Evolutionary conservation across 106 monocot genomes (phyloP), one percentile per base, ranked within the genome.

Genomic region (Apostasia ramifera): DNA sequence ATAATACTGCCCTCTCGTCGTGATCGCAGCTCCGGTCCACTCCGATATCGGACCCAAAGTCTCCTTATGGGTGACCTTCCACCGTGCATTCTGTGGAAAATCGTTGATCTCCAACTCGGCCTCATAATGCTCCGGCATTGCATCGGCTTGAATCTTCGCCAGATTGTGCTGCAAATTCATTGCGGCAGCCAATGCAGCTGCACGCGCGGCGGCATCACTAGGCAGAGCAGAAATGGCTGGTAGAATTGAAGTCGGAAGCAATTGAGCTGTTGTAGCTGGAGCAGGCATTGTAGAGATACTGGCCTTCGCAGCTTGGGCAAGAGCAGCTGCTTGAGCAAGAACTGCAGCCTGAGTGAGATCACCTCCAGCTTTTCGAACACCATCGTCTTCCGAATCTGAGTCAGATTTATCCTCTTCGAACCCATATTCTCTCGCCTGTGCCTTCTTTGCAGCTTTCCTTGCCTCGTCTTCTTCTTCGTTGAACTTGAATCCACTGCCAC

Each of bases 381-480:
- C 92, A 0, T 97, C 95, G 49, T 92, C 88, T 4, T 95, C 95
- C 46, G 84, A 86, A 4, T 97, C 92, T 15, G 95, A 97, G 72
- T 97, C 95, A 42, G 95, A 97, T 71, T 92, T 92, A 71, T 97
- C 91, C 63, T 92, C 92, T 77, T 97, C 95, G 71, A 86, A 97
- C 38, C 92, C 95, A 77, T 89, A 97, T 77, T 97, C 95, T 61
- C 89, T 89, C 66, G 92, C 88, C 69, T 97, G 95, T 43, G 92
- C 95, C 66, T 97, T 97, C 82, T 97, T 97, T 8, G 70, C 92
- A 67, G 92, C 84, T 69, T 81, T 89, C 61, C 95, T 85, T 47
- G 95, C 92, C 67, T 97, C 95, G 65, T 97, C 95, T 71, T 97
- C 95, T 67, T 89, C 95, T 77, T 97, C 92, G 68, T 92, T 92